Evolutionary conservation across 768 basidiomycete genomes (phyloP).

Genomic region (Boletus coccyginus): DNA sequence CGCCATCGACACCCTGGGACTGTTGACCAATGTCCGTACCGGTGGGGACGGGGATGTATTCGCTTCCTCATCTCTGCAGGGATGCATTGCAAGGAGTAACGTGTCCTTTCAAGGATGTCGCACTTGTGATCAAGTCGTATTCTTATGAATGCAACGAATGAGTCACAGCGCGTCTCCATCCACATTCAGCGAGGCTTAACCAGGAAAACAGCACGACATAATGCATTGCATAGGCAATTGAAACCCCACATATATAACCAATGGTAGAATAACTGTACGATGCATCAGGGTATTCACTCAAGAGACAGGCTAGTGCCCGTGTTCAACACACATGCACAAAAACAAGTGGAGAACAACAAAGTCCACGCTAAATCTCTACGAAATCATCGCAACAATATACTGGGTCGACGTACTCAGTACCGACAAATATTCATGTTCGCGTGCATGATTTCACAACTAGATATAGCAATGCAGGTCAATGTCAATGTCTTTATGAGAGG

Average conservation of each 20-base stretch:
- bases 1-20: too few relatives aligned
- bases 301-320: constrained; percentile 21
- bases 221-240: too few relatives aligned
- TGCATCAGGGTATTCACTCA: constrained; percentile 14
- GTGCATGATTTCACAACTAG: constrained; percentile 1
- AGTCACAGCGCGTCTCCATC: neutral
- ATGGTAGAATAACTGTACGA: constrained; percentile 18
- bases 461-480: neutral
- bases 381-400: neutral
- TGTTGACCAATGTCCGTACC: too few relatives aligned
- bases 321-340: constrained; percentile 24
- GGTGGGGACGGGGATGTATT: too few relatives aligned
- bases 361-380: constrained; percentile 11
- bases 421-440: neutral
- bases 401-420: neutral
- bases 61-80: too few relatives aligned
- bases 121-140: too few relatives aligned
- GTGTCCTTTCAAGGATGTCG: too few relatives aligned
- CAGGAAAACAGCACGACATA: neutral
- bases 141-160: too few relatives aligned
- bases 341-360: neutral
- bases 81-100: too few relatives aligned
- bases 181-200: constrained; percentile 3
- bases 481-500: constrained; percentile 31
- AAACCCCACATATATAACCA: neutral